A percentile compares a stretch with the other conserved stretches of the same genome.
Evolutionary conservation across 768 basidiomycete species (phyloP).

Genomic region (Candolleomyces efflorescens): DNA sequence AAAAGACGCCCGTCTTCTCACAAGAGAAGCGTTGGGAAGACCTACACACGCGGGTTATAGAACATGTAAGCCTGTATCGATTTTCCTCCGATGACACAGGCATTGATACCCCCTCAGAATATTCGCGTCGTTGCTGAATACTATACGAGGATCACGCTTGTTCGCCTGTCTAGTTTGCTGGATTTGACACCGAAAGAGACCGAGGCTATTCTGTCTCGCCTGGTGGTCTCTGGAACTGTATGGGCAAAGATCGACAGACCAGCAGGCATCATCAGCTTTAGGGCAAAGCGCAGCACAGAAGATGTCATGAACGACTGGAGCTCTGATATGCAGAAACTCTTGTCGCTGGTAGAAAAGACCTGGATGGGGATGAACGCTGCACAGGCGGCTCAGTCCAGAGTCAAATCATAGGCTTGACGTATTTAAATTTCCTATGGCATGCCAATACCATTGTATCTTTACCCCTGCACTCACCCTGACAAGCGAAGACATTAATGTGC

Average conservation of each 20-base stretch:
- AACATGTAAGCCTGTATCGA: conserved; percentile 66
- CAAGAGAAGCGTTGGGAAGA: conserved; percentile 87
- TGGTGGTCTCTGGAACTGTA: conserved; percentile 89
- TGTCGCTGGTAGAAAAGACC: conserved; percentile 94
- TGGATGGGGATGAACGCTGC: conserved; percentile 97
- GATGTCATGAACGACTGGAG: conserved; percentile 99
- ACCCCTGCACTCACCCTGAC: neutral
- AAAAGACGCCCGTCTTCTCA: conserved; percentile 77
- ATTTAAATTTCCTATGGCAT: neutral
- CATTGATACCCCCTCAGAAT: conserved; percentile 52
- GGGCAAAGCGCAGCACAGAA: conserved; percentile 75
- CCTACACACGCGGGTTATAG: conserved; percentile 91
- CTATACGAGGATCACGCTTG: conserved; percentile 88
- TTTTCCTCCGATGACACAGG: neutral
- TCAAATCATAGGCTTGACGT: conserved; percentile 21
- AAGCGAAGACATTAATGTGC: neutral
- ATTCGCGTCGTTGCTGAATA: conserved; percentile 92
- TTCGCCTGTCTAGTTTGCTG: conserved; percentile 79
- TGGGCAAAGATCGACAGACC: conserved; percentile 95
- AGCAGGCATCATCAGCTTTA: conserved; percentile 84
- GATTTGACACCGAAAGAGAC: conserved; percentile 80
- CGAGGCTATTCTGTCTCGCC: conserved; percentile 81
- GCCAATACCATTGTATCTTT: neutral
- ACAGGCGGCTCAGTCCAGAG: conserved; percentile 73
- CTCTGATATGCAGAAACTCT: conserved; percentile 89